A percentile compares a stretch with the other conserved stretches of the same genome.
Evolutionary conservation across 2,329 filamentous ascomycete species (phyloP).

Genomic region (Mycosphaerelloides madeirae): DNA sequence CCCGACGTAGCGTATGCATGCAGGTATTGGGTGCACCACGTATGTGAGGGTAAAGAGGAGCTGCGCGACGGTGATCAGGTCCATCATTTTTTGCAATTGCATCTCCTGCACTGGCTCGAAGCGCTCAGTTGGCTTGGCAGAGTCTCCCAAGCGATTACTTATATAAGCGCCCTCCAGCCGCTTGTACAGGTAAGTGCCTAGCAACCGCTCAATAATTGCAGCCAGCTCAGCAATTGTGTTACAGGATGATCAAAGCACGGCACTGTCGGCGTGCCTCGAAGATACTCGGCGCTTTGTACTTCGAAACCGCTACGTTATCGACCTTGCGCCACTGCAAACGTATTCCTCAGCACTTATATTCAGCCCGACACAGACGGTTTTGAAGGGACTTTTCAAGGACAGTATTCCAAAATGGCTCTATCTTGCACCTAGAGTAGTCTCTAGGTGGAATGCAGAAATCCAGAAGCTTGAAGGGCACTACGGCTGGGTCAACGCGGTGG

Average conservation of each 20-base stretch:
- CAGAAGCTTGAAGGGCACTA: conserved; percentile 26
- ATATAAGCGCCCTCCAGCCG: not conserved
- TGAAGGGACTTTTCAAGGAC: conserved; percentile 23
- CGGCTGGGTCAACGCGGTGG: conserved; percentile 8
- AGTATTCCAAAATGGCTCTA: conserved; percentile 18
- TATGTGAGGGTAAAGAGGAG: conserved; percentile 17
- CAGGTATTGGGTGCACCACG: conserved; percentile 39
- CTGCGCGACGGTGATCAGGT: conserved; percentile 28
- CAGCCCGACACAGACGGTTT: conserved; percentile 24
- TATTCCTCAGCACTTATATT: conserved; percentile 35
- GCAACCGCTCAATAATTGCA: too few relatives aligned
- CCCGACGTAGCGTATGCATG: conserved; percentile 39
- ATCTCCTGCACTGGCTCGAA: conserved; percentile 46
- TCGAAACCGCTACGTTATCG: conserved; percentile 25
- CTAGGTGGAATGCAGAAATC: conserved; percentile 20
- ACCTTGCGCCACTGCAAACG: conserved; percentile 33
- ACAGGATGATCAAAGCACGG: conserved; percentile 1
- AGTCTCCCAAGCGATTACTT: conserved; percentile 18
- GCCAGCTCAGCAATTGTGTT: not conserved
- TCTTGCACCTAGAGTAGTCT: conserved; percentile 4
- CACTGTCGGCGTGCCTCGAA: conserved; percentile 23
- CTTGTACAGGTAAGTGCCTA: not conserved
- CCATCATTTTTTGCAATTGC: conserved; percentile 34
- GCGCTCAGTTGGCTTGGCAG: conserved; percentile 35
- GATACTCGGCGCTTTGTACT: conserved; percentile 33